Evolutionary conservation across 306 rosid genomes (phyloP).

Genomic region (Prunus fruticosa): DNA sequence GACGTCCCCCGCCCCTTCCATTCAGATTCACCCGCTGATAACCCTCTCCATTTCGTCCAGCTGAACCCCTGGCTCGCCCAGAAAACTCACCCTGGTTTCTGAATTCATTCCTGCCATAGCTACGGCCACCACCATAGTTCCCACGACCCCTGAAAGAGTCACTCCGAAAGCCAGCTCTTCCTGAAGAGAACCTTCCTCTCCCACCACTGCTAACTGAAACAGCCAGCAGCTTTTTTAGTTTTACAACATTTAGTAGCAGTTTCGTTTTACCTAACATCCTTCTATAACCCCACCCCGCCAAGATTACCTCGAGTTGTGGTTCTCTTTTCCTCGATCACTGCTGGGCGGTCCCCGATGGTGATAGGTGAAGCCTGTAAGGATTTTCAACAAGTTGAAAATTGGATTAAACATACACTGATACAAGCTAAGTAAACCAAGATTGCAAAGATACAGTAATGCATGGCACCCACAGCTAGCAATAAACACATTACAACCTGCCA

Average conservation of each 20-base stretch:
- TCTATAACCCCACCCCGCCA: not conserved
- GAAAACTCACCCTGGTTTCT: slow-evolving; percentile 85
- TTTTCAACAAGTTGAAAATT: slow-evolving; percentile 20
- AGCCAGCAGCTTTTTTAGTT: slow-evolving; percentile 24
- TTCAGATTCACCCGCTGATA: slow-evolving; percentile 65
- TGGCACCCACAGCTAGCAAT: not conserved
- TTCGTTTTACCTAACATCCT: not conserved
- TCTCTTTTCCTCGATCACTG: slow-evolving; percentile 88
- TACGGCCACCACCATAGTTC: slow-evolving; percentile 67
- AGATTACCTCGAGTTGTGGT: slow-evolving; percentile 85
- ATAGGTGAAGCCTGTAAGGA: slow-evolving; percentile 73
- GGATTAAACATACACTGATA: not conserved
- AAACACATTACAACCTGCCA: not conserved
- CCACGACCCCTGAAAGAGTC: slow-evolving; percentile 76
- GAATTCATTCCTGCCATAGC: slow-evolving; percentile 78
- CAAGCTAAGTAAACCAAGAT: not conserved
- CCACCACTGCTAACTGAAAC: slow-evolving; percentile 66
- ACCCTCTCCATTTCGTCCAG: slow-evolving; percentile 57
- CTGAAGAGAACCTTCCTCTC: slow-evolving; percentile 85
- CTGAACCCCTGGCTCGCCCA: slow-evolving; percentile 52
- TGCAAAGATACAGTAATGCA: not conserved
- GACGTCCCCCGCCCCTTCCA: slow-evolving; percentile 78
- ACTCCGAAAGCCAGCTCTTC: slow-evolving; percentile 68
- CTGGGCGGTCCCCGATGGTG: slow-evolving; percentile 65
- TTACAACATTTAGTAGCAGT: not conserved